These are phyloP conservation scores for Leccinum fibrillosum DNA, from an alignment of 768 basidiomycete species.

Conservation along the genomic window DNA sequence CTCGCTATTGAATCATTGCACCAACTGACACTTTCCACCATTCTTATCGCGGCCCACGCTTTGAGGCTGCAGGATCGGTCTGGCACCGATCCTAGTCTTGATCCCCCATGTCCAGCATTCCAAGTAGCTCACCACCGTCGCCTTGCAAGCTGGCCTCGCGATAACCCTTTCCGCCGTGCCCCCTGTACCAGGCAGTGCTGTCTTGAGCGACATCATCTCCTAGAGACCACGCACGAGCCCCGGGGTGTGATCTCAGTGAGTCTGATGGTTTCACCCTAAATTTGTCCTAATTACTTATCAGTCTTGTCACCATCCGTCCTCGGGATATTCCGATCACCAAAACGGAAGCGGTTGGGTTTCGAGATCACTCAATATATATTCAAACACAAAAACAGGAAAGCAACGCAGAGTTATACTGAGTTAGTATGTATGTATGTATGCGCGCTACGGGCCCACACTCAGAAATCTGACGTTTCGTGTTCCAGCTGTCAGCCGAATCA, in stretches of 20 bases:
- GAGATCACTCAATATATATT: background rate
- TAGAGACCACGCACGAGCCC: background rate
- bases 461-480: background rate
- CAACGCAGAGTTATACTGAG: background rate
- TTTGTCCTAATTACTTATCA: too few species aligned
- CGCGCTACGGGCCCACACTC: background rate
- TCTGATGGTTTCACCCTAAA: background rate
- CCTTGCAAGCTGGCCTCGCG: background rate
- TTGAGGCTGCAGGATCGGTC: background rate
- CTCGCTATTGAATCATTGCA: background rate
- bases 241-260: background rate
- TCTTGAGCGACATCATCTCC: background rate
- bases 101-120: background rate
- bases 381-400: background rate
- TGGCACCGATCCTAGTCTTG: background rate
- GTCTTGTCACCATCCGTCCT: too few species aligned
- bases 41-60: background rate
- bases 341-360: too few species aligned
- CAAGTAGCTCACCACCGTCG: too few species aligned
- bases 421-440: background rate
- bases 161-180: background rate
- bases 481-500: background rate
- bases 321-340: too few species aligned
- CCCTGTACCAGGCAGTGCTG: background rate
- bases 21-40: background rate